Evolutionary conservation across 2,329 filamentous ascomycete species (phyloP), one percentile per base, ranked within the genome.

Genomic region (Exophiala sp.): DNA sequence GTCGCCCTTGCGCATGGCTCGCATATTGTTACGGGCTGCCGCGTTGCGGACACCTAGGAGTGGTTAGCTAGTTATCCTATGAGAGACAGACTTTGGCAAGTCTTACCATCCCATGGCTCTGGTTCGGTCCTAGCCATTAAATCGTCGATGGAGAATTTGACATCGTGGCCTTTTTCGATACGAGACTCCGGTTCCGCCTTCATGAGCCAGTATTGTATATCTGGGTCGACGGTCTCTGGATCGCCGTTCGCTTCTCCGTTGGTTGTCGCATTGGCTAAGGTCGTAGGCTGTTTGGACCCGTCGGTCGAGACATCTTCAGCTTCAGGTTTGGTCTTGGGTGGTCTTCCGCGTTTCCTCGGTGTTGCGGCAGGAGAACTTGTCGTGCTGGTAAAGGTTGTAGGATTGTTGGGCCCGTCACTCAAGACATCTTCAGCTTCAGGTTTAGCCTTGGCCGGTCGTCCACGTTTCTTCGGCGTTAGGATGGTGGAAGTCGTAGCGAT

Each of bases 111-210:
- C 93, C 93, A 98, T 1, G 87, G 83, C 64, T 97, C 91, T 1
- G 91, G 88, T 61, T 80, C 77, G 0, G 74, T 81, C 62, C 81
- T 85, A 0, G 80, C 78, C 11, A 79, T 77, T 29, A 98, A 71
- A 65, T 97, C 90, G 62, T 97, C 89, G 62, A 98, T 96, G 1
- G 89, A 94, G 70, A 97, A 98, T 59, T 82, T 85, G 39, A 96
- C 88, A 64, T 97, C 90, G 43, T 86, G 74, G 1, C 89, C 91
- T 47, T 89, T 91, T 65, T 95, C 88, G 13, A 89, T 71, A 4
- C 93, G 84, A 2, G 88, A 81, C 61, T 95, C 86, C 0, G 93
- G 91, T 69, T 98, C 86, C 0, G 87, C 86, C 70, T 91, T 93
- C 77, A 93, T 79, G 24, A 93, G 76, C 86, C 86, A 90, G 68